phyloP scores from a whole-genome alignment of 2,329 filamentous ascomycete species.

The Pseudogymnoascus sp. region DNA sequence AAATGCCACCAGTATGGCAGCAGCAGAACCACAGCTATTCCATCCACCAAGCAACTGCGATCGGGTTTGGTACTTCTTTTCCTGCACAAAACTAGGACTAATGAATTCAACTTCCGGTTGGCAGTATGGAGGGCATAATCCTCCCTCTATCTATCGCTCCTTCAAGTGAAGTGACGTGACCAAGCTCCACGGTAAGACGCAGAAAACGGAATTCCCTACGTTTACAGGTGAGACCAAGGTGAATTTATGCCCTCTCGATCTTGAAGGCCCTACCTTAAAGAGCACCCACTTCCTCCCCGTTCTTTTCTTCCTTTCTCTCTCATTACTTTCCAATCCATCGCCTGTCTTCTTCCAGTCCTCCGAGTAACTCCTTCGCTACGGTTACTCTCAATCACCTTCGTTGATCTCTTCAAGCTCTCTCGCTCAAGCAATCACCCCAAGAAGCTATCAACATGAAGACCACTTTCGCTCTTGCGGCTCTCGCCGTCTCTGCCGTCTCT shows the following conservation, averaged over 20 bases:
- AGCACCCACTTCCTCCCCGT: not conserved
- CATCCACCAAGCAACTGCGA: not conserved
- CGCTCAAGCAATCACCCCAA: not conserved
- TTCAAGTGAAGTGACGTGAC: not conserved
- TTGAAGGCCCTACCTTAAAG: not conserved
- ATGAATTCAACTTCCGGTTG: not conserved
- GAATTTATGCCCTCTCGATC: not conserved
- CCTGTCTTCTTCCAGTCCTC: not conserved
- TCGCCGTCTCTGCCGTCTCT: conserved; percentile 20
- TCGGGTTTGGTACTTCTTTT: not conserved
- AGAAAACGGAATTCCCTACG: not conserved
- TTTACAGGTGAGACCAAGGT: conserved; percentile 1
- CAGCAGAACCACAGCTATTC: too few species aligned
- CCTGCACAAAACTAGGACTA: not conserved
- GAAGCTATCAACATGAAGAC: conserved; percentile 22
- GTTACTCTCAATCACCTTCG: conserved; percentile 7
- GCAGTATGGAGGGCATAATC: not conserved
- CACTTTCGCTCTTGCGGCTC: conserved; percentile 19
- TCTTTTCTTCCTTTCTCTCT: not conserved
- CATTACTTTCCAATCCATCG: not conserved
- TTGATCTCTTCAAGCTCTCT: not conserved
- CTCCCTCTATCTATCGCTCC: not conserved
- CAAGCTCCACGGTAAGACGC: not conserved
- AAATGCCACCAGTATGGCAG: not conserved
- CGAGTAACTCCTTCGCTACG: conserved; percentile 9